phyloP scores from a whole-genome alignment of 495 filamentous ascomycete genomes.

The Lophium mytilinum region DNA sequence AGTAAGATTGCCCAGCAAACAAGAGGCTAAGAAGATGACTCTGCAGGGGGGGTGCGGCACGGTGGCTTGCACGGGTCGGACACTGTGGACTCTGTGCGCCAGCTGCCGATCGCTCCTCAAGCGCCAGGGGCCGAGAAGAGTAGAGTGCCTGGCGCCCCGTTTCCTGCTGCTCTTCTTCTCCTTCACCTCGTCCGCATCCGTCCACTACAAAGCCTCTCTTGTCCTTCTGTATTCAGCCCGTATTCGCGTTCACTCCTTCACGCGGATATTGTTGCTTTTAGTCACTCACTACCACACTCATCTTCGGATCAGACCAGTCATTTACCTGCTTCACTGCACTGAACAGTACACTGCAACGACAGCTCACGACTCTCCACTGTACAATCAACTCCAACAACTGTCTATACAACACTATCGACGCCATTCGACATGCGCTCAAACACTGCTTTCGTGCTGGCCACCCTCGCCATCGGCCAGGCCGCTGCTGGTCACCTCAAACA shows the following conservation, averaged over 20 bases:
- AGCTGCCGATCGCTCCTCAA: background rate
- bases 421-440: conserved; percentile 15
- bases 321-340: too few relatives aligned
- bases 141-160: background rate
- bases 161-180: conserved; percentile 9
- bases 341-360: background rate
- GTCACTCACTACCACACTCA: background rate
- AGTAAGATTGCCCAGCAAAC: background rate
- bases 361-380: background rate
- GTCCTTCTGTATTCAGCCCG: conserved; percentile 1
- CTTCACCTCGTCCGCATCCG: background rate
- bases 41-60: background rate
- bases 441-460: conserved; percentile 24
- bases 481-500: conserved; percentile 20
- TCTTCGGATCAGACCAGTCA: background rate
- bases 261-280: conserved; percentile 10
- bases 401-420: background rate
- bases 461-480: conserved; percentile 23
- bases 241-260: conserved; percentile 26
- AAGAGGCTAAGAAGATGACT: background rate
- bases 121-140: background rate
- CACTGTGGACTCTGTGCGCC: background rate
- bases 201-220: background rate
- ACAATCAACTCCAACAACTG: background rate
- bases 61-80: background rate